Conservation (phyloP, 305 asterid genomes). For the Fraxinus greggii region DNA sequence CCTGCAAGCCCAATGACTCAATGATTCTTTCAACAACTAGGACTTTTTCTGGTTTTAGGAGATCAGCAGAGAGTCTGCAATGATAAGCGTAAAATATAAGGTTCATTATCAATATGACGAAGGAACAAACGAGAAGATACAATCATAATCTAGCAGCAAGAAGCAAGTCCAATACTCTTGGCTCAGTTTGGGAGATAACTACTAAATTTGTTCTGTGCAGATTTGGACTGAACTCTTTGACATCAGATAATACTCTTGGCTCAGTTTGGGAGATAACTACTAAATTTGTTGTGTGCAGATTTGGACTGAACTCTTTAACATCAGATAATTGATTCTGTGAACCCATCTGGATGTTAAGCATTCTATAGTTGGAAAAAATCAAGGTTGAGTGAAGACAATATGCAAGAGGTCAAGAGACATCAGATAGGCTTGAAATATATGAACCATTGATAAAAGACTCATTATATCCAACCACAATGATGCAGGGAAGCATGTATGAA, state of each 20-base stretch:
- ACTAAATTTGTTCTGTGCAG: background rate
- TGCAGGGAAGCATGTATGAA: background rate
- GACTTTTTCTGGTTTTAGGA: conserved; percentile 64
- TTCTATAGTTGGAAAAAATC: background rate
- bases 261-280: background rate
- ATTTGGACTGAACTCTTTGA: background rate
- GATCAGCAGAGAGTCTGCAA: conserved; percentile 55
- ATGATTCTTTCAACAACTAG: conserved; percentile 74
- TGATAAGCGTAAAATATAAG: background rate
- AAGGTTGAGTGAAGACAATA: background rate
- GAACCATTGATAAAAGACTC: background rate
- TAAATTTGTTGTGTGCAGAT: background rate
- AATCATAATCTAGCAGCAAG: conserved; percentile 7
- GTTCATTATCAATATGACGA: background rate
- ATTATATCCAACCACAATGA: background rate
- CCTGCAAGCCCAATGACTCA: conserved; percentile 72
- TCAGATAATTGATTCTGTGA: background rate
- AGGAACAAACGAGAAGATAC: conserved; percentile 8
- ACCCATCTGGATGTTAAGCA: background rate
- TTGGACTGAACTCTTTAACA: background rate
- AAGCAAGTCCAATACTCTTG: conserved; percentile 9
- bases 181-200: background rate
- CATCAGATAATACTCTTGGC: conserved; percentile 1
- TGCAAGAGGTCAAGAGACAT: background rate
- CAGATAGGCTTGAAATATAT: background rate